phyloP scores from a whole-genome alignment of 2,329 filamentous ascomycete genomes.

The Diaporthe citrichinensis region DNA sequence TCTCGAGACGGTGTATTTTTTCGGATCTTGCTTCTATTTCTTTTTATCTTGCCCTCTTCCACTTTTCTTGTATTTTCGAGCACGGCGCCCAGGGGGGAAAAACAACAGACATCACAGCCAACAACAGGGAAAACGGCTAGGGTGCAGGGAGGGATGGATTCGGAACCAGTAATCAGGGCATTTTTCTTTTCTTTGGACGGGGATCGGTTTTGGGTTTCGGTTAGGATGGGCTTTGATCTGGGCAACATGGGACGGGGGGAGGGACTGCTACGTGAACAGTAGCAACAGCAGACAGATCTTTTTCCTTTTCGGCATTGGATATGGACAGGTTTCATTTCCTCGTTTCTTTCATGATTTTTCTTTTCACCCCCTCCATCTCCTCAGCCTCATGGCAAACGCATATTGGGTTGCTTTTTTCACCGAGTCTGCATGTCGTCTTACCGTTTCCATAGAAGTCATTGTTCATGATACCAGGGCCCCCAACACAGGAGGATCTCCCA shows the following conservation, averaged over 20 bases:
- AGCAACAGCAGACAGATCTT: slow-evolving; percentile 31
- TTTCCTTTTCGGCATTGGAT: slow-evolving; percentile 23
- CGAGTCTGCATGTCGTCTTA: slow-evolving; percentile 30
- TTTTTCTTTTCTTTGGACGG: neutral
- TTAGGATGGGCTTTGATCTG: slow-evolving; percentile 4
- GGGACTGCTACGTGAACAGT: slow-evolving; percentile 10
- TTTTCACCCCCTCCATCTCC: neutral
- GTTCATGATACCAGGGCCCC: slow-evolving; percentile 42
- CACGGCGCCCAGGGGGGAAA: slow-evolving; percentile 31
- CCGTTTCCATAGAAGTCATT: slow-evolving; percentile 35
- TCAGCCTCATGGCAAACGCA: slow-evolving; percentile 23
- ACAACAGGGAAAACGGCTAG: slow-evolving; percentile 32
- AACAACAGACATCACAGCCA: slow-evolving; percentile 25
- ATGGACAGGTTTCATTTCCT: slow-evolving; percentile 25
- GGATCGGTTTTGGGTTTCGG: slow-evolving; percentile 5
- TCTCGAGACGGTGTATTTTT: slow-evolving; percentile 20
- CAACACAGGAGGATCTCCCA: slow-evolving; percentile 34
- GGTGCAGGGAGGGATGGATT: slow-evolving; percentile 27
- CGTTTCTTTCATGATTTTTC: slow-evolving; percentile 42
- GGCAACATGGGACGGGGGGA: slow-evolving; percentile 6
- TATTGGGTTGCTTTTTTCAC: slow-evolving; percentile 7
- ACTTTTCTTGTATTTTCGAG: slow-evolving; percentile 34
- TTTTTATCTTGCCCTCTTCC: slow-evolving; percentile 27
- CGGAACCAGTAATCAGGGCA: slow-evolving; percentile 21
- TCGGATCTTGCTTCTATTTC: neutral